Conservation (phyloP, 306 rosid genomes). For the Fagus crenata region DNA sequence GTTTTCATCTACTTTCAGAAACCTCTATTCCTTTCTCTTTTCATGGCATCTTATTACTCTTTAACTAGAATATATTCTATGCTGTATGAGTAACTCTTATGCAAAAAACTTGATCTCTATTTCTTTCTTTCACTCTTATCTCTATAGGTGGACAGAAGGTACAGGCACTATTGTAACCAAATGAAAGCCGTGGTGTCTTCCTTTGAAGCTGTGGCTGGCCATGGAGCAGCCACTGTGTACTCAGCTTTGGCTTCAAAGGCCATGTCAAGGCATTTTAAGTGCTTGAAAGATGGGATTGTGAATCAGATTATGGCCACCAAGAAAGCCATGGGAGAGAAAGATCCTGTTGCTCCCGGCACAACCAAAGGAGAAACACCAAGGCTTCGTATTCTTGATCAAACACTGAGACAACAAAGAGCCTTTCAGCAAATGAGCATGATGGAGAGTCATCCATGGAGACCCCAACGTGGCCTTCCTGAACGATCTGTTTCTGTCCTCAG, state of each 20-base stretch:
- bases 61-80: neutral
- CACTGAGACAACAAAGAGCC: constrained; percentile 77
- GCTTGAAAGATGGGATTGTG: constrained; percentile 77
- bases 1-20: constrained; percentile 20
- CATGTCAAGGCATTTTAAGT: constrained; percentile 82
- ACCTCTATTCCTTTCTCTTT: constrained; percentile 9
- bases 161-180: constrained; percentile 82
- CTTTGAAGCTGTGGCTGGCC: constrained; percentile 79
- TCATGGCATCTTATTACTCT: constrained; percentile 10
- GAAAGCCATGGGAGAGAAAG: constrained; percentile 84
- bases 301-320: constrained; percentile 58
- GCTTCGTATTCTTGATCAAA: constrained; percentile 73
- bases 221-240: constrained; percentile 75
- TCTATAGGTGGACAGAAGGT: constrained; percentile 78
- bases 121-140: constrained; percentile 5
- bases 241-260: constrained; percentile 83
- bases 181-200: constrained; percentile 83
- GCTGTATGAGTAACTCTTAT: neutral
- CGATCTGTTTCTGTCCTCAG: constrained; percentile 85
- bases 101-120: neutral
- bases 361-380: constrained; percentile 85
- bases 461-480: constrained; percentile 98
- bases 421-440: constrained; percentile 87
- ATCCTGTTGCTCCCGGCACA: constrained; percentile 68
- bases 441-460: constrained; percentile 97